Conservation (phyloP, 768 basidiomycete species). For the Daedaleopsis nitida region DNA sequence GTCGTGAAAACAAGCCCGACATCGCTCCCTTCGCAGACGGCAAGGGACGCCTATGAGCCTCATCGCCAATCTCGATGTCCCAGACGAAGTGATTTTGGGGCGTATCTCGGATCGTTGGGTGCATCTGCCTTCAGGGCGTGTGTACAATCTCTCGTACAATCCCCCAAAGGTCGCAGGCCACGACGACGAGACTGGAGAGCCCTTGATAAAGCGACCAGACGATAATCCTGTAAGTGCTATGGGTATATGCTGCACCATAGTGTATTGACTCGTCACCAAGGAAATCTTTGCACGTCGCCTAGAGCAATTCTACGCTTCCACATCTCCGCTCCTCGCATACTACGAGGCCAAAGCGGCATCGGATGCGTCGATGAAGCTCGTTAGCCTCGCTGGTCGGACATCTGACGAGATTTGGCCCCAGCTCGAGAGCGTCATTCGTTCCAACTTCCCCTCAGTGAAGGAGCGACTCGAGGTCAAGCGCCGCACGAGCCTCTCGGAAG, state of each 20-base stretch:
- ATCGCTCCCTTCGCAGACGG: constrained; percentile 41
- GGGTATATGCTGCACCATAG: too few species aligned
- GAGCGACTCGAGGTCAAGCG: constrained; percentile 50
- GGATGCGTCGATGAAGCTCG: constrained; percentile 48
- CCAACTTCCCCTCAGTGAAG: constrained; percentile 58
- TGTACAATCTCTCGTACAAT: constrained; percentile 91
- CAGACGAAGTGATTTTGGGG: constrained; percentile 80
- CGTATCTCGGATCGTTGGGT: constrained; percentile 92
- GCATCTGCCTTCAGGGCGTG: constrained; percentile 83
- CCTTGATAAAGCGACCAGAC: constrained; percentile 84
- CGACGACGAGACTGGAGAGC: constrained; percentile 88
- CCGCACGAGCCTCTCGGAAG: constrained; percentile 56
- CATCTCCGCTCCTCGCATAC: constrained; percentile 79
- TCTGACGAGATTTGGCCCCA: constrained; percentile 92
- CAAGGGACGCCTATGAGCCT: constrained; percentile 71
- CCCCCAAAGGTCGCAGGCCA: constrained; percentile 75
- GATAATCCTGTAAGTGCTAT: constrained; percentile 69
- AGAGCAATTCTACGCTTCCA: constrained; percentile 74
- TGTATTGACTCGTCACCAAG: constrained; percentile 38
- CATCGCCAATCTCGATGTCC: constrained; percentile 86
- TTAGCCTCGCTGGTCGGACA: constrained; percentile 68
- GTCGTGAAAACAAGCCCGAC: neutral
- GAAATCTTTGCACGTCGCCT: constrained; percentile 79
- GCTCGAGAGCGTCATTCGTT: constrained; percentile 62
- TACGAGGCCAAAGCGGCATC: constrained; percentile 48